Evolutionary conservation across 225 moss, liverwort and hornwort species (phyloP), one percentile per base, ranked within the genome.

Genomic region (Sphagnum contortum): DNA sequence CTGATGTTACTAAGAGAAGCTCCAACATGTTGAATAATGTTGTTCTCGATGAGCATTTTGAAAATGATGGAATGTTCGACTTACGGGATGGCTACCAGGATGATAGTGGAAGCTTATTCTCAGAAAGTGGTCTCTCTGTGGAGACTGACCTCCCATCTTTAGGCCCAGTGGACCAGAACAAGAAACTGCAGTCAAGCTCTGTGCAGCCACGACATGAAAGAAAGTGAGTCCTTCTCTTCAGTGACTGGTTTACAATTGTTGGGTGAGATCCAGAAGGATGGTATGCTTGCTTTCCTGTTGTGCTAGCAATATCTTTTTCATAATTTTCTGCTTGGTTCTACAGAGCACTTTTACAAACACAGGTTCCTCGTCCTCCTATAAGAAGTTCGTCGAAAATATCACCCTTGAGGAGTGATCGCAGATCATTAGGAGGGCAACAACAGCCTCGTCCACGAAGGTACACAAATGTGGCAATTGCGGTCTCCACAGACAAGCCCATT

Each of bases 81-180:
- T 75, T 80, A 72, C 75, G 84, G 66, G 80, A 80, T 75, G 78
- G 80, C 63, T 73, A 72, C 69, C 61, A 61, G 44, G 83, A 84
- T 76, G 84, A 84, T 73, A 84, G 73, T 76, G 75, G 80, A 60
- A 84, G 81, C 81, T 75, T 81, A 66, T 84, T 81, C 73, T 80
- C 84, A 68, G 80, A 80, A 73, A 73, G 78, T 72, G 81, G 84
- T 76, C 69, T 84, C 59, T 84, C 81, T 67, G 77, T 76, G 60
- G 84, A 84, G 71, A 75, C 78, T 67, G 84, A 84, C 64, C 57
- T 68, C 55, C 72, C 75, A 71, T 67, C 75, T 61, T 77, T 52
- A 5, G 9, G 7, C 52, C 6, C 72, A 48, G 70, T 73, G 66
- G 84, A 81, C 46, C 71, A 71, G 62, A 73, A 64, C 52, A 84